phyloP scores from a whole-genome alignment of 1,284 basidiomycete genomes.

The Cystodermella granulosa region DNA sequence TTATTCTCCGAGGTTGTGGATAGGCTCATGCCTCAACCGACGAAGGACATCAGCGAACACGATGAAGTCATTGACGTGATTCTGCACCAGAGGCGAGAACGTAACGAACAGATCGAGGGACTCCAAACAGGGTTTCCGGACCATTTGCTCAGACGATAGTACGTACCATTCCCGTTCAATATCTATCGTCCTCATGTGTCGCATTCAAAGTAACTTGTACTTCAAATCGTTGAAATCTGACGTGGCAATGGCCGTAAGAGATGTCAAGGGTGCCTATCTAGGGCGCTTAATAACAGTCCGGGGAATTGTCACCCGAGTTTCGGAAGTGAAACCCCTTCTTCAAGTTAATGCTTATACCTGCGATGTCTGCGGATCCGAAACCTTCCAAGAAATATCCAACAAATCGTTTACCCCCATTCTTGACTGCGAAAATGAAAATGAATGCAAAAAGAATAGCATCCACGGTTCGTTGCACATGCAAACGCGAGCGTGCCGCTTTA shows the following conservation, averaged over 20 bases:
- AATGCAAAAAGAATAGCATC: conserved; percentile 84
- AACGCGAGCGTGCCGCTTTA: conserved; percentile 93
- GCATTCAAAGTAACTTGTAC: conserved; percentile 74
- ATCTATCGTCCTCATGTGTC: conserved; percentile 17
- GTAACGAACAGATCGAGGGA: conserved; percentile 75
- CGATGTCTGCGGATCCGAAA: conserved; percentile 96
- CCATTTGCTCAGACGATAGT: conserved; percentile 92
- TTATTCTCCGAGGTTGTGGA: conserved; percentile 92
- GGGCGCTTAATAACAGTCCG: conserved; percentile 93
- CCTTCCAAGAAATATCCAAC: conserved; percentile 96
- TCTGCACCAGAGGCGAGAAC: conserved; percentile 84
- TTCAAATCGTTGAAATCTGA: conserved; percentile 79
- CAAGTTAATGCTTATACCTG: conserved; percentile 98
- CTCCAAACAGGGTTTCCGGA: conserved; percentile 76
- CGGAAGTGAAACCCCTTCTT: conserved; percentile 96
- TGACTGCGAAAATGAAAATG: conserved; percentile 78
- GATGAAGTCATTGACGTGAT: conserved; percentile 95
- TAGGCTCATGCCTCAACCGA: conserved; percentile 78
- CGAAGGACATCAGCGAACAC: conserved; percentile 80
- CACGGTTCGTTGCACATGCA: conserved; percentile 95
- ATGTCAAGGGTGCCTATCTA: conserved; percentile 80
- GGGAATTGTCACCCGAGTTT: conserved; percentile 96
- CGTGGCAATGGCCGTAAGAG: conserved; percentile 80
- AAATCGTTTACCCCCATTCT: conserved; percentile 87
- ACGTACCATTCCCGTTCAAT: conserved; percentile 37